Evolutionary conservation across 2,329 filamentous ascomycete species (phyloP).

Genomic region (Colletotrichum graminicola): DNA sequence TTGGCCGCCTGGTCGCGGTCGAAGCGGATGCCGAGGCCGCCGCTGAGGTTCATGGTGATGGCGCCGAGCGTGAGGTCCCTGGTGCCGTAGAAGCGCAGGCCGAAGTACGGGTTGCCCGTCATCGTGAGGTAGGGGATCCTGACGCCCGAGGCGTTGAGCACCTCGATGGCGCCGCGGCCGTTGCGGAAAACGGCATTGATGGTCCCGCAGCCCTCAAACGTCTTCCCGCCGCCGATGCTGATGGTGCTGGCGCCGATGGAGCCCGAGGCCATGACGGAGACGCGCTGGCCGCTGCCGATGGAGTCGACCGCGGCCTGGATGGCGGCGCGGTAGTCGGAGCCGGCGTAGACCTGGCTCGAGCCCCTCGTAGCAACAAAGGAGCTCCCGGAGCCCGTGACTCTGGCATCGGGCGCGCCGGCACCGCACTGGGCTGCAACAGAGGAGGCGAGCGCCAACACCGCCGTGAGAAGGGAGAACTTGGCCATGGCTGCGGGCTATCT

Average conservation of each 20-base stretch:
- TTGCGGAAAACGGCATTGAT: conserved; percentile 59
- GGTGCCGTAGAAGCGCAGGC: conserved; percentile 66
- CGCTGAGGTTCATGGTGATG: conserved; percentile 67
- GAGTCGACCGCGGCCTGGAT: conserved; percentile 67
- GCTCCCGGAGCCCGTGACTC: conserved; percentile 60
- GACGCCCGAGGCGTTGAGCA: conserved; percentile 60
- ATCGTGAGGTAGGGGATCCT: conserved; percentile 68
- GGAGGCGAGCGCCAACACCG: conserved; percentile 57
- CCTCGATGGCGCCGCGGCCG: conserved; percentile 67
- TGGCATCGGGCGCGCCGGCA: conserved; percentile 59
- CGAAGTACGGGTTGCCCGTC: conserved; percentile 70
- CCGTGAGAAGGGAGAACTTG: conserved; percentile 46
- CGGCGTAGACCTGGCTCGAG: conserved; percentile 61
- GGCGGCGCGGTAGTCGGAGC: conserved; percentile 65
- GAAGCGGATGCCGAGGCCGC: conserved; percentile 68
- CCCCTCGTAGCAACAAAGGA: conserved; percentile 60
- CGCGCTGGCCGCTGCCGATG: conserved; percentile 63
- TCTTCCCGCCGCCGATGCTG: conserved; percentile 64
- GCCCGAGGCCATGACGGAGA: conserved; percentile 66
- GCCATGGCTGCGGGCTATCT: conserved; percentile 40
- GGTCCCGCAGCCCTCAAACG: conserved; percentile 70
- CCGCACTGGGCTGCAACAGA: conserved; percentile 60
- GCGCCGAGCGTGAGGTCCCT: conserved; percentile 61
- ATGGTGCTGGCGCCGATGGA: conserved; percentile 67
- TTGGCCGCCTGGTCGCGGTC: conserved; percentile 66